Conservation (phyloP, 345 rosid genomes). For the Cochlearia excelsa region DNA sequence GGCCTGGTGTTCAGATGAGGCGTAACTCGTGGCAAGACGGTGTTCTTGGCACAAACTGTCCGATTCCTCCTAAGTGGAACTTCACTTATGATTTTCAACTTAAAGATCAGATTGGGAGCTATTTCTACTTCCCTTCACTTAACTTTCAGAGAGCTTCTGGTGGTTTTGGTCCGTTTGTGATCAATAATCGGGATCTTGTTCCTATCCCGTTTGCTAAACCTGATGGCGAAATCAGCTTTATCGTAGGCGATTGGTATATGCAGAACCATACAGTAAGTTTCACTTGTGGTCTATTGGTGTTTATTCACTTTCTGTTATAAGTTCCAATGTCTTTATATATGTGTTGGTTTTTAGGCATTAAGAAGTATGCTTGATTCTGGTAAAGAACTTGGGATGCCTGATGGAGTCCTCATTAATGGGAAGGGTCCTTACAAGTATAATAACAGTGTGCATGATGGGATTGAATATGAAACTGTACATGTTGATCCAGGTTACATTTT, state of each 20-base stretch:
- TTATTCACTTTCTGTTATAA: not conserved
- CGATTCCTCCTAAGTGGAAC: constrained; percentile 58
- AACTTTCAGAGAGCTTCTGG: constrained; percentile 88
- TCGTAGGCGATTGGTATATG: constrained; percentile 95
- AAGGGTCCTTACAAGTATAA: constrained; percentile 87
- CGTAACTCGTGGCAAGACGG: constrained; percentile 96
- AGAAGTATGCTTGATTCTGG: constrained; percentile 72
- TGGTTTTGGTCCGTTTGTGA: constrained; percentile 79
- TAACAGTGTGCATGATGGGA: constrained; percentile 69
- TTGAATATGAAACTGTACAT: constrained; percentile 55
- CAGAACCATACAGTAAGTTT: constrained; percentile 62
- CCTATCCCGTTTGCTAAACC: constrained; percentile 69
- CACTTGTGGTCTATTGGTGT: not conserved
- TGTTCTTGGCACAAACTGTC: constrained; percentile 82
- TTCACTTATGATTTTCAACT: constrained; percentile 80
- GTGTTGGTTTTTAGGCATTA: constrained; percentile 52
- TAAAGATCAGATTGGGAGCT: constrained; percentile 97
- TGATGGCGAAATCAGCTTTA: constrained; percentile 61
- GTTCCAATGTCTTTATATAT: not conserved
- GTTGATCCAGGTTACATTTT: constrained; percentile 69
- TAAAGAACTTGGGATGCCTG: constrained; percentile 86
- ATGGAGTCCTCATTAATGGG: constrained; percentile 93
- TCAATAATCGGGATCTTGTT: constrained; percentile 55
- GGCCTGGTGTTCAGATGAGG: constrained; percentile 90
- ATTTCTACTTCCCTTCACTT: constrained; percentile 77